Conservation (phyloP, 345 rosid genomes). For the Moricandia arvensis region DNA sequence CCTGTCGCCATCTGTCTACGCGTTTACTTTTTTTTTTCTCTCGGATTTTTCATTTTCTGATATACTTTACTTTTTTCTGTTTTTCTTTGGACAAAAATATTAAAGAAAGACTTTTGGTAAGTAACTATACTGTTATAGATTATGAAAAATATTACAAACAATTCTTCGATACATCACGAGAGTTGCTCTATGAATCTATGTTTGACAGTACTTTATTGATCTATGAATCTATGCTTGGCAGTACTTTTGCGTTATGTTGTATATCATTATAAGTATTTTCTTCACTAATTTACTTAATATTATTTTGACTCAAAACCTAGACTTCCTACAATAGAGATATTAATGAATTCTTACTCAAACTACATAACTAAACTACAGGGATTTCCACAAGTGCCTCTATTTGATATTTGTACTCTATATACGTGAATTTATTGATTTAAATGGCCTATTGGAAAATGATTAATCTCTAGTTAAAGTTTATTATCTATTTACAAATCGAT, state of each 20-base stretch:
- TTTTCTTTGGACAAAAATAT: conserved; percentile 7
- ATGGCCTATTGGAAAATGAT: conserved; percentile 7
- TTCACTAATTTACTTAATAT: no score
- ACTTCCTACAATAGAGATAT: no score
- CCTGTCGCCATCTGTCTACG: conserved; percentile 76
- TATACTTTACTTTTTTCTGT: neutral
- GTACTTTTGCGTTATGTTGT: no score
- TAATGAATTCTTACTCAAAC: no score
- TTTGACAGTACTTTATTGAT: no score
- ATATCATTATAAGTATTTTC: no score
- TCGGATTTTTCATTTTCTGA: neutral
- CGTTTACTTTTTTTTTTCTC: conserved; percentile 49
- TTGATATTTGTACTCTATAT: neutral
- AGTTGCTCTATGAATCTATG: no score
- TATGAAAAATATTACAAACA: no score
- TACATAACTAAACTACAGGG: no score
- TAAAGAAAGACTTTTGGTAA: conserved; percentile 3
- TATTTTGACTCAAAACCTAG: no score
- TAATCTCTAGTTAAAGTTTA: conserved; percentile 3
- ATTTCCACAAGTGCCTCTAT: neutral
- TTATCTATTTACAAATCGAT: neutral
- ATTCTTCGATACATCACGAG: no score
- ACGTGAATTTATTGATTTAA: neutral
- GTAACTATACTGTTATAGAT: neutral
- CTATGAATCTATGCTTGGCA: no score